A percentile compares a stretch with the other conserved stretches of the same genome.
Conservation (phyloP, 169 alveolate genomes). For the Eimeria brunetti region DNA sequence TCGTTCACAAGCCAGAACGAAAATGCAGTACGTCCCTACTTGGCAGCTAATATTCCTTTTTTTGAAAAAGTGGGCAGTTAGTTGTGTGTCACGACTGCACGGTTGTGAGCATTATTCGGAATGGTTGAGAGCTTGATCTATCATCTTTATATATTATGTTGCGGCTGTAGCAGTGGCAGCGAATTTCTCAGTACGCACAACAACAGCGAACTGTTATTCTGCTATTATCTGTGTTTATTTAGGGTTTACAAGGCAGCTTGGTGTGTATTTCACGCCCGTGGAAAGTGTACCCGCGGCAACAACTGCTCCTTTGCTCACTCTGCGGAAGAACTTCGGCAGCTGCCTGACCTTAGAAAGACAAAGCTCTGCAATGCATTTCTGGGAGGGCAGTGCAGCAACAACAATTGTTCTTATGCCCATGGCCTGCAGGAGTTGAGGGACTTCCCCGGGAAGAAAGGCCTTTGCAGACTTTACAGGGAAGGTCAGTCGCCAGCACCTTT, state of each 20-base stretch:
- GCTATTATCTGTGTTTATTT: neutral
- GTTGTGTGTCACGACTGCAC: neutral
- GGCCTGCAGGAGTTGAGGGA: conserved; percentile 82
- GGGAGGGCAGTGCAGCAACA: conserved; percentile 70
- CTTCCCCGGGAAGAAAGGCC: conserved; percentile 76
- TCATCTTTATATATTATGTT: neutral
- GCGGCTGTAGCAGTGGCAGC: neutral
- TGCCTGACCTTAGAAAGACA: conserved; percentile 79
- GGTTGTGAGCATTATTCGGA: neutral
- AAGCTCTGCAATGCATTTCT: conserved; percentile 71
- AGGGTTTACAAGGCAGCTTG: conserved; percentile 79
- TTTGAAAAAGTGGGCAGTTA: neutral
- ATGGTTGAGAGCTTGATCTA: neutral
- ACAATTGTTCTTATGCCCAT: conserved; percentile 81
- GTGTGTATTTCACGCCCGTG: conserved; percentile 76
- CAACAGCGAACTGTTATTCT: neutral
- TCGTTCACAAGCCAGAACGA: neutral
- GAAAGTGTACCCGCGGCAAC: conserved; percentile 78
- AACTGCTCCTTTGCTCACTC: conserved; percentile 81
- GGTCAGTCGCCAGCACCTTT: conserved; percentile 29
- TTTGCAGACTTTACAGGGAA: conserved; percentile 70
- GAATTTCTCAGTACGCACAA: neutral
- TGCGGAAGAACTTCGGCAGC: conserved; percentile 79
- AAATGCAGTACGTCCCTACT: conserved; percentile 16
- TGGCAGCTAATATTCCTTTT: neutral